Evolutionary conservation across 2,329 filamentous ascomycete species (phyloP).

Genomic region (Blastomyces emzantsi): DNA sequence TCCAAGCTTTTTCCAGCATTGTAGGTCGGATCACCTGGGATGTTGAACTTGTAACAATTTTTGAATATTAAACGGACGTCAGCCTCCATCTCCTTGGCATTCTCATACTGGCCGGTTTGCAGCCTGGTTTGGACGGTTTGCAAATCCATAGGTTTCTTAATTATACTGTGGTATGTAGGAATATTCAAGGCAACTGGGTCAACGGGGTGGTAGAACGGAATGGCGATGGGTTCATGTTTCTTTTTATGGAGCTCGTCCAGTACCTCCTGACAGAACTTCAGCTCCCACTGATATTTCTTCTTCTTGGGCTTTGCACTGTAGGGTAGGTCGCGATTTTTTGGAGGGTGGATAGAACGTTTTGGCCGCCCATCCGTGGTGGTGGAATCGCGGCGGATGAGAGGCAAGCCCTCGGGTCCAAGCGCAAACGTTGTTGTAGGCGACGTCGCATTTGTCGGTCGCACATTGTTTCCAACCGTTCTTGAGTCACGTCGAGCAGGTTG

Average conservation of each 20-base stretch:
- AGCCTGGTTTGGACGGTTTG: conserved; percentile 72
- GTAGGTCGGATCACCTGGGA: conserved; percentile 65
- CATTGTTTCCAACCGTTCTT: conserved; percentile 19
- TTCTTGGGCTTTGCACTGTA: conserved; percentile 82
- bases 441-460: conserved; percentile 34
- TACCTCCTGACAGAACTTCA: conserved; percentile 81
- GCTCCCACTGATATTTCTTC: conserved; percentile 79
- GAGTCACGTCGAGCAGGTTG: conserved; percentile 43
- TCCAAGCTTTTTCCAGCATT: conserved; percentile 63
- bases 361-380: conserved; percentile 69
- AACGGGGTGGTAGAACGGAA: conserved; percentile 72
- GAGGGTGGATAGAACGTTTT: conserved; percentile 87
- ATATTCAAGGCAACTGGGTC: conserved; percentile 92
- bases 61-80: conserved; percentile 75
- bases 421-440: conserved; percentile 56
- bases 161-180: conserved; percentile 81
- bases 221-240: conserved; percentile 59
- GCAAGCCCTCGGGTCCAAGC: conserved; percentile 65
- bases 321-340: conserved; percentile 82
- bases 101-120: conserved; percentile 67
- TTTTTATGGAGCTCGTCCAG: conserved; percentile 66
- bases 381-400: conserved; percentile 77
- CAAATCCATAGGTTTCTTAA: conserved; percentile 97
- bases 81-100: conserved; percentile 72
- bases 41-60: conserved; percentile 92